Evolutionary conservation across 2,329 filamentous ascomycete genomes (phyloP).

Genomic region (Lasiodiplodia sp.): DNA sequence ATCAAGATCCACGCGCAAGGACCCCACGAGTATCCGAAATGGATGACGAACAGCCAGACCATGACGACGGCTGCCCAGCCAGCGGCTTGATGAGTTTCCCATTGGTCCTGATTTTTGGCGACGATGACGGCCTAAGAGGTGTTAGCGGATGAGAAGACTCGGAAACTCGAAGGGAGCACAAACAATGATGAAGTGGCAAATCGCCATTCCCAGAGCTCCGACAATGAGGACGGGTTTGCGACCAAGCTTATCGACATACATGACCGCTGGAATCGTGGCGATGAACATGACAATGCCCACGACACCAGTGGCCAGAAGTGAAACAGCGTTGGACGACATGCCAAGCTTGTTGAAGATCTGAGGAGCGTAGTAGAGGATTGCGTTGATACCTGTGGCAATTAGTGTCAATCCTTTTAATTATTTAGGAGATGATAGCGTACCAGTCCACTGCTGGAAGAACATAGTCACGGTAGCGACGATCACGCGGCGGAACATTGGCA

Average conservation of each 20-base stretch:
- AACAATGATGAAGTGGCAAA: slow-evolving; percentile 73
- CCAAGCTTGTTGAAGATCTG: slow-evolving; percentile 58
- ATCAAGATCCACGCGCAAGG: slow-evolving; percentile 78
- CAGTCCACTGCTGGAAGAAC: slow-evolving; percentile 61
- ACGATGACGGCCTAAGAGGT: slow-evolving; percentile 59
- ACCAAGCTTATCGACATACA: slow-evolving; percentile 70
- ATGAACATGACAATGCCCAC: slow-evolving; percentile 75
- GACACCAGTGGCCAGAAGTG: slow-evolving; percentile 73
- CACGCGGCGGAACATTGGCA: slow-evolving; percentile 71
- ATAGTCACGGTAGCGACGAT: slow-evolving; percentile 63
- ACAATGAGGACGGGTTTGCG: slow-evolving; percentile 68
- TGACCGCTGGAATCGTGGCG: slow-evolving; percentile 69
- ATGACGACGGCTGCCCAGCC: slow-evolving; percentile 75
- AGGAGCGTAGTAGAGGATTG: slow-evolving; percentile 58
- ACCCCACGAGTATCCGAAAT: slow-evolving; percentile 80
- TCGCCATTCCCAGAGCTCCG: slow-evolving; percentile 73
- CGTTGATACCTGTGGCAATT: slow-evolving; percentile 49
- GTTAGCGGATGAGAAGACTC: neutral
- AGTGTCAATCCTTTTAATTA: slow-evolving; percentile 32
- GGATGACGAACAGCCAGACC: slow-evolving; percentile 77
- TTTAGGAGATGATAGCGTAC: slow-evolving; percentile 44
- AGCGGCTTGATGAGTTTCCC: slow-evolving; percentile 63
- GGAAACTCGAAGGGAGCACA: slow-evolving; percentile 24
- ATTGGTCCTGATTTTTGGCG: slow-evolving; percentile 67
- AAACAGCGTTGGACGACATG: slow-evolving; percentile 55